A percentile compares a stretch with the other conserved stretches of the same genome.
Evolutionary conservation across 2,329 filamentous ascomycete species (phyloP).

Genomic region (Fusarium concolor): DNA sequence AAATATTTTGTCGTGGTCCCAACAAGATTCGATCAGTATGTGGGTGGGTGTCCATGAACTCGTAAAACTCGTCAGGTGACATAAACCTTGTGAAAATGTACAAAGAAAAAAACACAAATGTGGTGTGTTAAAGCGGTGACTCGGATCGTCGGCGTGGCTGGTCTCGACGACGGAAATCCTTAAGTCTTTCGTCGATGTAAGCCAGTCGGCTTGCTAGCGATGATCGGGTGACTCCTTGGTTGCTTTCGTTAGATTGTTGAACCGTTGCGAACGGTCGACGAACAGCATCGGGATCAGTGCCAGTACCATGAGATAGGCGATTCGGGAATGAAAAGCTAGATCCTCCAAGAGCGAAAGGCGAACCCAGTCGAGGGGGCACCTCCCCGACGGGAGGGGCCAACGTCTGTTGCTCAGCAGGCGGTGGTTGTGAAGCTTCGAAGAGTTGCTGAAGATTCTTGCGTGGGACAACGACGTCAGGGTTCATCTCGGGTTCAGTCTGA

Average conservation of each 20-base stretch:
- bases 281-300: constrained; percentile 58
- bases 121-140: constrained; percentile 58
- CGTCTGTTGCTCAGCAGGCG: constrained; percentile 24
- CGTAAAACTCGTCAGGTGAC: constrained; percentile 43
- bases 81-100: constrained; percentile 39
- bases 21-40: constrained; percentile 27
- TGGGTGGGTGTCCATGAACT: constrained; percentile 39
- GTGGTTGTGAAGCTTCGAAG: constrained; percentile 50
- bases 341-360: constrained; percentile 64
- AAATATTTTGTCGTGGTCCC: constrained; percentile 34
- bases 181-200: constrained; percentile 69
- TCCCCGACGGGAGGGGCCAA: constrained; percentile 49
- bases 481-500: constrained; percentile 31
- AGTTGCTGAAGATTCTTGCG: constrained; percentile 57
- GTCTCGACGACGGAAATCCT: constrained; percentile 63
- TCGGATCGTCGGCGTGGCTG: constrained; percentile 59
- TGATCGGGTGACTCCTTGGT: constrained; percentile 52
- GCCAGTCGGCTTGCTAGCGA: constrained; percentile 65
- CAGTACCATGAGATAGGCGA: constrained; percentile 61
- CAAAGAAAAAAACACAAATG: constrained; percentile 33
- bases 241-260: constrained; percentile 58
- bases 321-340: constrained; percentile 72
- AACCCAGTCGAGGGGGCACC: constrained; percentile 65
- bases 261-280: constrained; percentile 68
- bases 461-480: constrained; percentile 54